phyloP scores from a whole-genome alignment of 148 eudicot genomes.

The Chenopodium quinoa region DNA sequence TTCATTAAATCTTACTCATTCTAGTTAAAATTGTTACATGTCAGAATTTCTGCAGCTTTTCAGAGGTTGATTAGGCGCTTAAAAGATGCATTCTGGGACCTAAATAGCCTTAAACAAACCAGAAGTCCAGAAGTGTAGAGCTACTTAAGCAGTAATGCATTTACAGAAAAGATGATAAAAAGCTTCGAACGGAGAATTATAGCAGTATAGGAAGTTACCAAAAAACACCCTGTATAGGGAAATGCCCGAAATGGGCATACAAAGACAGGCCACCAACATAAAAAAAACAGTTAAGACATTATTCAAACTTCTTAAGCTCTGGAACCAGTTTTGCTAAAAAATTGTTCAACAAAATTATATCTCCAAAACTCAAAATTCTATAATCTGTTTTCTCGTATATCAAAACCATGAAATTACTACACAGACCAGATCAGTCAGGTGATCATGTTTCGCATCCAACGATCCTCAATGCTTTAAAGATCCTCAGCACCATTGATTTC shows the following conservation, averaged over 20 bases:
- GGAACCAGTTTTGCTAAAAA: slow-evolving; percentile 2
- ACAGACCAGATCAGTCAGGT: background rate
- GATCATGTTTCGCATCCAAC: slow-evolving; percentile 5
- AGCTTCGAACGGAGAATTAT: too few species aligned
- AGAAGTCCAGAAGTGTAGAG: too few species aligned
- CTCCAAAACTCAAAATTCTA: slow-evolving; percentile 6
- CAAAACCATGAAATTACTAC: background rate
- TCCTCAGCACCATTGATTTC: slow-evolving; percentile 67
- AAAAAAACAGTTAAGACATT: background rate
- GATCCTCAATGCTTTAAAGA: slow-evolving; percentile 31
- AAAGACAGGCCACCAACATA: background rate
- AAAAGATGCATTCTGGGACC: too few species aligned
- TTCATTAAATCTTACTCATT: too few species aligned
- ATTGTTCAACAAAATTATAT: slow-evolving; percentile 9
- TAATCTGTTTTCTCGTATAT: slow-evolving; percentile 5
- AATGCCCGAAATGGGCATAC: background rate
- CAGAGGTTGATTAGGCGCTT: too few species aligned
- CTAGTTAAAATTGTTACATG: too few species aligned
- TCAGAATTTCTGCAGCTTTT: too few species aligned
- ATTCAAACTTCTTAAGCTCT: slow-evolving; percentile 8
- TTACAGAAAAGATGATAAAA: too few species aligned
- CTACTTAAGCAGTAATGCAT: too few species aligned
- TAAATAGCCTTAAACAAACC: too few species aligned
- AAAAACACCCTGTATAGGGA: background rate
- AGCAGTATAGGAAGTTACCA: background rate